A percentile compares a stretch with the other conserved stretches of the same genome.
Evolutionary conservation across 2,329 filamentous ascomycete genomes (phyloP).

Genomic region (Colletotrichum karsti): DNA sequence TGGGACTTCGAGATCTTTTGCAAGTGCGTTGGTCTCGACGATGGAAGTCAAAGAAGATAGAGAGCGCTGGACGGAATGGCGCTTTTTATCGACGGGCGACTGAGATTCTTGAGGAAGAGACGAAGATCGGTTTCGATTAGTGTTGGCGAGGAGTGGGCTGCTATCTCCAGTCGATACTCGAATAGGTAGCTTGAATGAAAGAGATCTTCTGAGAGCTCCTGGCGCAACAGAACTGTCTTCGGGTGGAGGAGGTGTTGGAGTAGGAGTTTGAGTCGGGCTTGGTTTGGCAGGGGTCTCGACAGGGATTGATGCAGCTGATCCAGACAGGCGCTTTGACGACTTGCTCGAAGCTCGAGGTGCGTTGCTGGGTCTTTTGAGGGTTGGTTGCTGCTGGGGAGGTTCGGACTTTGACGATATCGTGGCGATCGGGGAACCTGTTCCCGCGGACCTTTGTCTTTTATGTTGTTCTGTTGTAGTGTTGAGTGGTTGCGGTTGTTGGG

Average conservation of each 20-base stretch:
- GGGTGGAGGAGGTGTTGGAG: background rate
- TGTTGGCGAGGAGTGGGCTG: background rate
- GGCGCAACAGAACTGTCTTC: conserved; percentile 15
- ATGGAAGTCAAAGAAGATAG: conserved; percentile 19
- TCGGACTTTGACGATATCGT: conserved; percentile 9
- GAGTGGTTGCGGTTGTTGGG: background rate
- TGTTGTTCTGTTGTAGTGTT: background rate
- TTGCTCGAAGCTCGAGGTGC: conserved; percentile 10
- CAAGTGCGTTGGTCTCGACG: background rate
- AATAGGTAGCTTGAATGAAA: conserved; percentile 25
- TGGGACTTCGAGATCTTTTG: background rate
- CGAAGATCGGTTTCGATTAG: conserved; percentile 5
- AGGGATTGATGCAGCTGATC: background rate
- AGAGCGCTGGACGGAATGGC: background rate
- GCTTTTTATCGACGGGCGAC: background rate
- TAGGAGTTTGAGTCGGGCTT: background rate
- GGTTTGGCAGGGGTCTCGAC: conserved; percentile 3
- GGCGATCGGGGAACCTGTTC: conserved; percentile 16
- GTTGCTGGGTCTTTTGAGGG: background rate
- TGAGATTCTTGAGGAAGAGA: conserved; percentile 17
- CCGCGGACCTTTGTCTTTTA: background rate
- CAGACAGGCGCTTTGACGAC: conserved; percentile 22
- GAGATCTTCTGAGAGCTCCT: conserved; percentile 22
- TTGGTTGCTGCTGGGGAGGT: conserved; percentile 1
- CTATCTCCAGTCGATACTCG: conserved; percentile 17